Evolutionary conservation across 305 asterid genomes (phyloP).

Genomic region (Nicotiana rustica): DNA sequence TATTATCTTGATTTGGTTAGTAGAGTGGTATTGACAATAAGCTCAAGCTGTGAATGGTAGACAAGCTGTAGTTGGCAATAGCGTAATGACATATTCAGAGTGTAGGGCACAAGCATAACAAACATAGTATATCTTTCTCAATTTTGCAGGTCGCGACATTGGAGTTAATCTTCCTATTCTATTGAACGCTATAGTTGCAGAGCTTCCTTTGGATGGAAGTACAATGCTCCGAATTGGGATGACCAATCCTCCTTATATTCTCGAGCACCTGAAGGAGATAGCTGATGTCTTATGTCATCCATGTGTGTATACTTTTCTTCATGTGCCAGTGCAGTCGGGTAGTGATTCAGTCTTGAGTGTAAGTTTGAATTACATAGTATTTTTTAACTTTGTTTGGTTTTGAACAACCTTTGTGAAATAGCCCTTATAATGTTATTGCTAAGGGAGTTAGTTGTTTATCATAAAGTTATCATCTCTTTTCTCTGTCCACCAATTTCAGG

Average conservation of each 20-base stretch:
- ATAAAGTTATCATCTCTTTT: constrained; percentile 2
- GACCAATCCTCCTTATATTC: constrained; percentile 97
- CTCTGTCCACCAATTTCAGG: constrained; percentile 51
- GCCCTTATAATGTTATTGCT: not conserved
- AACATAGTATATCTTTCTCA: constrained; percentile 32
- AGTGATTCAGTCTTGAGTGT: constrained; percentile 84
- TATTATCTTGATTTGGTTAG: constrained; percentile 11
- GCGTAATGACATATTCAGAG: not conserved
- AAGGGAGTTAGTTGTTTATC: not conserved
- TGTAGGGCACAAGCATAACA: not conserved
- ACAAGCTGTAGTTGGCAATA: not conserved
- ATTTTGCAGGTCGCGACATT: constrained; percentile 82
- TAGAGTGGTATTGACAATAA: not conserved
- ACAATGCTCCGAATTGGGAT: constrained; percentile 97
- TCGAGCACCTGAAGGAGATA: constrained; percentile 93
- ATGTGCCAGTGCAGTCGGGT: constrained; percentile 97
- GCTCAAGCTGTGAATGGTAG: constrained; percentile 7
- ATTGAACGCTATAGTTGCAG: constrained; percentile 68
- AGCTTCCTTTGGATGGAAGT: constrained; percentile 87
- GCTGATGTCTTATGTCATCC: constrained; percentile 85
- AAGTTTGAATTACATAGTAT: constrained; percentile 42
- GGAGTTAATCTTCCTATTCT: constrained; percentile 87
- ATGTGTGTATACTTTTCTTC: constrained; percentile 89
- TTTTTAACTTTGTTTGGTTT: not conserved
- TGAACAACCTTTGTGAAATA: constrained; percentile 17